Evolutionary conservation across 441 rosid species (phyloP).

Genomic region (Pelargonium australe): DNA sequence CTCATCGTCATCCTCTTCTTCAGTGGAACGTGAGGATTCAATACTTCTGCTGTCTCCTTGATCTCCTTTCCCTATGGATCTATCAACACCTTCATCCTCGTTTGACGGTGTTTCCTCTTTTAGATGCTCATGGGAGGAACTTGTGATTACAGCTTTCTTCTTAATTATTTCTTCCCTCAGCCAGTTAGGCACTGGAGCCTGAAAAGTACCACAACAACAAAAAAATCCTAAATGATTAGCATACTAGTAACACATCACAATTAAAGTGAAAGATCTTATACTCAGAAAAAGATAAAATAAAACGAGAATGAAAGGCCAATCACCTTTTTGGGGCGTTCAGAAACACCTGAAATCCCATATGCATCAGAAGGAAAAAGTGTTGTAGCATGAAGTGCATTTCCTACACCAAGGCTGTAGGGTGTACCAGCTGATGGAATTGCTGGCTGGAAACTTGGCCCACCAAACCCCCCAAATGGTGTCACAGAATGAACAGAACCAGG

Average conservation of each 20-base stretch:
- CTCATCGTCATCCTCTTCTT: constrained; percentile 87
- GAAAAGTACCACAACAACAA: constrained; percentile 22
- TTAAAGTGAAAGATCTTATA: not conserved
- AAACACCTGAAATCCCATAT: constrained; percentile 51
- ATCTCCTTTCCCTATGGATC: constrained; percentile 42
- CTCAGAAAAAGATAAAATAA: constrained; percentile 11
- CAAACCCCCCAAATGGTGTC: constrained; percentile 63
- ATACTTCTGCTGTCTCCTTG: constrained; percentile 59
- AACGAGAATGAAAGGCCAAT: constrained; percentile 8
- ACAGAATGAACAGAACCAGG: constrained; percentile 55
- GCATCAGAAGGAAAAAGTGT: constrained; percentile 62
- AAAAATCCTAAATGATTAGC: constrained; percentile 19
- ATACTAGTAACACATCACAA: not conserved
- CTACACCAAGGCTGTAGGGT: constrained; percentile 50
- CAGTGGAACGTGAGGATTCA: constrained; percentile 68
- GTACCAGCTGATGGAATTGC: constrained; percentile 44
- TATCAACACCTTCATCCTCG: constrained; percentile 58
- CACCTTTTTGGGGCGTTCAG: constrained; percentile 89
- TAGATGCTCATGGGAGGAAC: constrained; percentile 47
- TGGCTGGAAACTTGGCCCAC: constrained; percentile 59
- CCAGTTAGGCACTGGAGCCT: constrained; percentile 96
- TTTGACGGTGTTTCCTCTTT: constrained; percentile 47
- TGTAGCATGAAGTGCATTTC: constrained; percentile 50
- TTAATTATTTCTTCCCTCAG: constrained; percentile 86
- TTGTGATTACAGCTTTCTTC: constrained; percentile 61